A percentile compares a stretch with the other conserved stretches of the same genome.
phyloP scores from a whole-genome alignment of 345 rosid genomes.

The Kernera saxatilis region DNA sequence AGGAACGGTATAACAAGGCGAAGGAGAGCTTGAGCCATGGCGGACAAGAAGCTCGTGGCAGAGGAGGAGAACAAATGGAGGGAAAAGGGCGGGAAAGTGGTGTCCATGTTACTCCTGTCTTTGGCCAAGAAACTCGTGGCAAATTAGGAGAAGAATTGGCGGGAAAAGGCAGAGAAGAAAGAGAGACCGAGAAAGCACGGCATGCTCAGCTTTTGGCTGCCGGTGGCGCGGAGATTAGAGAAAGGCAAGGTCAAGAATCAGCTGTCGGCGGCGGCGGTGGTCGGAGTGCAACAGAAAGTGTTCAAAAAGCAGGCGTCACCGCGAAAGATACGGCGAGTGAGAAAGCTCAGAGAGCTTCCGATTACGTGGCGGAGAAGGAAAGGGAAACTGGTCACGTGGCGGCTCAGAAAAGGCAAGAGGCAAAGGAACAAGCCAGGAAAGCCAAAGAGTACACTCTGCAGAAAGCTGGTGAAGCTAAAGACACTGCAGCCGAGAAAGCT shows the following conservation, averaged over 20 bases:
- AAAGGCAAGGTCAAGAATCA: slow-evolving; percentile 7
- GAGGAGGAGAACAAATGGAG: neutral
- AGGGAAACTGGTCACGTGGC: slow-evolving; percentile 9
- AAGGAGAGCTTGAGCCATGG: slow-evolving; percentile 32
- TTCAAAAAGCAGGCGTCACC: slow-evolving; percentile 11
- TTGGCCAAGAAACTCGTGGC: slow-evolving; percentile 10
- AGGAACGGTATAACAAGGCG: slow-evolving; percentile 47
- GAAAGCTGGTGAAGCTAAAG: slow-evolving; percentile 28
- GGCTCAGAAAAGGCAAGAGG: slow-evolving; percentile 25
- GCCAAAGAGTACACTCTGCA: slow-evolving; percentile 26
- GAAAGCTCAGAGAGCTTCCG: slow-evolving; percentile 24
- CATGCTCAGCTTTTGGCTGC: slow-evolving; percentile 13
- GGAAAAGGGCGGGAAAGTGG: slow-evolving; percentile 17
- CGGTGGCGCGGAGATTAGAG: slow-evolving; percentile 20
- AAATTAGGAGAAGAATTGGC: neutral
- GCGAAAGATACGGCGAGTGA: slow-evolving; percentile 19
- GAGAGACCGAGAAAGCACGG: slow-evolving; percentile 2
- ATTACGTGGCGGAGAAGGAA: slow-evolving; percentile 36
- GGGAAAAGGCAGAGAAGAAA: neutral
- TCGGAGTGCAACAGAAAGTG: neutral
- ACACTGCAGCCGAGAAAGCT: slow-evolving; percentile 22
- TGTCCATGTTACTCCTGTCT: slow-evolving; percentile 13
- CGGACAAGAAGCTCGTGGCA: slow-evolving; percentile 9
- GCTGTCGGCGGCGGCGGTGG: neutral
- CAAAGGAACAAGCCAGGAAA: slow-evolving; percentile 26